Conservation (phyloP, 1,139 yeast species). For the Kodamaea suecica region DNA sequence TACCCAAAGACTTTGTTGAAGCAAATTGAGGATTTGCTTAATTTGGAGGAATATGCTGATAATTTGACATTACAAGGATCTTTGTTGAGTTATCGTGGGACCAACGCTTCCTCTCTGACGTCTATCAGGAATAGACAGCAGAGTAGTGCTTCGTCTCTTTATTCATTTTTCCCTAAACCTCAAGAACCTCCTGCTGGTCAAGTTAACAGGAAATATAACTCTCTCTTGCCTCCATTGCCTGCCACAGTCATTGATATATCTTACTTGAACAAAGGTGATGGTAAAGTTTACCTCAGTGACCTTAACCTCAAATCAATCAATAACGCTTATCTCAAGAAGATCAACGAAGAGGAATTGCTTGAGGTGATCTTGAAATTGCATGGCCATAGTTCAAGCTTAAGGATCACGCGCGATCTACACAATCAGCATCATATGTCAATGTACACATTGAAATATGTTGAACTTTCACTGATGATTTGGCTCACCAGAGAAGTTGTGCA, state of each 20-base stretch:
- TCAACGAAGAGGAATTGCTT: constrained; percentile 41
- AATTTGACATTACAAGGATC: constrained; percentile 1
- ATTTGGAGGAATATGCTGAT: constrained; percentile 13
- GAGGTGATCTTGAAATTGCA: constrained; percentile 24
- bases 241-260: constrained; percentile 24
- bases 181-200: constrained; percentile 19
- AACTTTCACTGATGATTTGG: constrained; percentile 53
- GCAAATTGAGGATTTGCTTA: constrained; percentile 24
- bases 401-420: constrained; percentile 4
- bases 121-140: constrained; percentile 11
- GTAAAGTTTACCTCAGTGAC: constrained; percentile 41
- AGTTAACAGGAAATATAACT: constrained; percentile 27
- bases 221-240: constrained; percentile 39
- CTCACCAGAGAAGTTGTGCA: constrained; percentile 41
- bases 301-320: constrained; percentile 40
- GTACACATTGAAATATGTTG: constrained; percentile 27
- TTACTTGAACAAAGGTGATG: constrained; percentile 36
- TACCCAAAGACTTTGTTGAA: constrained; percentile 31
- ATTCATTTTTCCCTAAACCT: constrained; percentile 18
- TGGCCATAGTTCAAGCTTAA: constrained; percentile 8
- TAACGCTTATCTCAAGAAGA: constrained; percentile 26
- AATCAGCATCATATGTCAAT: constrained; percentile 7
- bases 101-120: constrained; percentile 16
- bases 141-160: constrained; percentile 26
- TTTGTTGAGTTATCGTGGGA: constrained; percentile 2